Percentiles rank a stretch among this genome's conserved stretches.
phyloP scores from a whole-genome alignment of 164 flowering plant genomes.

The Dillenia turbinata region DNA sequence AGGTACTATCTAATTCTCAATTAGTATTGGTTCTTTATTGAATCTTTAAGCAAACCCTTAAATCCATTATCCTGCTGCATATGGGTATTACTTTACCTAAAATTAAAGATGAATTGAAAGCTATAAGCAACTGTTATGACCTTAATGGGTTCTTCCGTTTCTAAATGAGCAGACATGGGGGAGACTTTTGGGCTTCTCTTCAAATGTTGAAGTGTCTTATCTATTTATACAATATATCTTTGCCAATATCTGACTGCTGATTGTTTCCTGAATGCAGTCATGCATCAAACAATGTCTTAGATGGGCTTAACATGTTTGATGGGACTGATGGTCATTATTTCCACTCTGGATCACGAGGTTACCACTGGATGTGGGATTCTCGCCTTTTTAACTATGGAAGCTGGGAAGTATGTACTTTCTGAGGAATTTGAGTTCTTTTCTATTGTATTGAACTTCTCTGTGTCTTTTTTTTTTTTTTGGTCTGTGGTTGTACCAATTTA shows the following conservation, averaged over 20 bases:
- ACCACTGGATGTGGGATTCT: conserved; percentile 99
- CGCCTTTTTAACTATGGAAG: conserved; percentile 95
- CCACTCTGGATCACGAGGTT: conserved; percentile 92
- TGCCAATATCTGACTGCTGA: conserved; percentile 1
- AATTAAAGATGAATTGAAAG: too few species aligned
- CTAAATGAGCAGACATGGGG: too few species aligned
- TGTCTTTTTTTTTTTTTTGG: neutral
- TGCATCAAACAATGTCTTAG: conserved; percentile 83
- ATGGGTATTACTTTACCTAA: too few species aligned
- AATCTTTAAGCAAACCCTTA: neutral
- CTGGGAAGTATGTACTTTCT: conserved; percentile 75
- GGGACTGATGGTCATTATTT: conserved; percentile 93
- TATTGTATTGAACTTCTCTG: neutral
- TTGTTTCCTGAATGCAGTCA: conserved; percentile 48
- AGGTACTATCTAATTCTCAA: conserved; percentile 44
- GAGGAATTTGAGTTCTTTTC: neutral
- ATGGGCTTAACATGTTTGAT: conserved; percentile 99
- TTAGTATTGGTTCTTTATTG: neutral
- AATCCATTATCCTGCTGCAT: too few species aligned
- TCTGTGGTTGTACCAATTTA: conserved; percentile 7
- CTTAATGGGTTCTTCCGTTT: too few species aligned
- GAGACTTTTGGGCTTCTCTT: too few species aligned
- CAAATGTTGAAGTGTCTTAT: too few species aligned
- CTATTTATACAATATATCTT: too few species aligned
- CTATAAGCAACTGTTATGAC: too few species aligned